phyloP scores from a whole-genome alignment of 2,329 filamentous ascomycete genomes.

The Didymella pomorum region DNA sequence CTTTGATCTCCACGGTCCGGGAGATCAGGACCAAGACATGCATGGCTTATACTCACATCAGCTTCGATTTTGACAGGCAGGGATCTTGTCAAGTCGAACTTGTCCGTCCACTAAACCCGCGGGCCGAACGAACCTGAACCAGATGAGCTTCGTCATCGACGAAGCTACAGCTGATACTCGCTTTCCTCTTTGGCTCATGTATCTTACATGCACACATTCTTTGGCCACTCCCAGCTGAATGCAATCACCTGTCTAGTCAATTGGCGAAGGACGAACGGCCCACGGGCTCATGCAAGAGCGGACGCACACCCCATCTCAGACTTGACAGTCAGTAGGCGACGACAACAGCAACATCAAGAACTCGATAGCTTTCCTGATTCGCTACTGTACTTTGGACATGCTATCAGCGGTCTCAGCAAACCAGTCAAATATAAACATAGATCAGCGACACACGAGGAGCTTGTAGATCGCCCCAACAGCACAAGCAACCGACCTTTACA shows the following conservation, averaged over 20 bases:
- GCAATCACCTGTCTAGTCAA: neutral
- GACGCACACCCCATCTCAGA: neutral
- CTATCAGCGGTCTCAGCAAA: neutral
- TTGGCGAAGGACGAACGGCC: neutral
- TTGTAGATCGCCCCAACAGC: neutral
- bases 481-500: neutral
- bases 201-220: neutral
- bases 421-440: neutral
- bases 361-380: neutral
- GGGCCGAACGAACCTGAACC: neutral
- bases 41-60: slow-evolving; percentile 12
- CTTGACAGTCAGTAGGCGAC: neutral
- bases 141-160: neutral
- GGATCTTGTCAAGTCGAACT: neutral
- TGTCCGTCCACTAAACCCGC: neutral
- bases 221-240: neutral
- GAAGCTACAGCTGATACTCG: neutral
- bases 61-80: slow-evolving; percentile 5
- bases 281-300: neutral
- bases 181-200: neutral
- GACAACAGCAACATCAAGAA: neutral
- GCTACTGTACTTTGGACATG: neutral
- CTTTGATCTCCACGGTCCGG: slow-evolving; percentile 32
- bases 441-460: neutral
- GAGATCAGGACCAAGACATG: slow-evolving; percentile 22